Conservation (phyloP, 2,329 filamentous ascomycete species). For the Fusarium virguliforme region DNA sequence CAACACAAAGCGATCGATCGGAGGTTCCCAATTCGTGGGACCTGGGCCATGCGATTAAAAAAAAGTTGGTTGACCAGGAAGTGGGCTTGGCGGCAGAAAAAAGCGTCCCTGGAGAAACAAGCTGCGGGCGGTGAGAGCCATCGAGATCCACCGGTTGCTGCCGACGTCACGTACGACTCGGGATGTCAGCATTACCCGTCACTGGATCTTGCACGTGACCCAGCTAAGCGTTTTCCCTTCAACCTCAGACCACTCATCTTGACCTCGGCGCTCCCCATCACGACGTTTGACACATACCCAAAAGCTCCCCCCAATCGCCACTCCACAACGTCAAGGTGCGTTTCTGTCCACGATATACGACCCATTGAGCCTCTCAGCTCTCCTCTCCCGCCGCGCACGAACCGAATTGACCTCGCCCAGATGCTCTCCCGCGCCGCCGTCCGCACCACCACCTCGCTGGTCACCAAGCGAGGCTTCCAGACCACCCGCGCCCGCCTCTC, state of each 20-base stretch:
- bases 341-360: constrained; percentile 17
- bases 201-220: constrained; percentile 46
- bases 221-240: constrained; percentile 50
- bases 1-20: constrained; percentile 42
- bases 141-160: constrained; percentile 30
- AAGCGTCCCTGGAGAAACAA: constrained; percentile 38
- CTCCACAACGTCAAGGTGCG: constrained; percentile 51
- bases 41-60: constrained; percentile 44
- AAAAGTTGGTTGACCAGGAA: constrained; percentile 45
- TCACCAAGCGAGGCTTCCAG: constrained; percentile 95
- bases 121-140: constrained; percentile 43
- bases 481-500: constrained; percentile 87
- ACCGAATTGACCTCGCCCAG: constrained; percentile 69
- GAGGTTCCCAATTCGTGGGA: constrained; percentile 42
- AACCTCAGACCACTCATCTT: constrained; percentile 54
- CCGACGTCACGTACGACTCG: constrained; percentile 46
- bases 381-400: constrained; percentile 6
- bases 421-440: constrained; percentile 85
- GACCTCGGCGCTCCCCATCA: constrained; percentile 52
- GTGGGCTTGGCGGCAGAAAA: constrained; percentile 53
- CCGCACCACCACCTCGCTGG: constrained; percentile 76
- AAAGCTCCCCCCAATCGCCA: constrained; percentile 50
- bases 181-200: constrained; percentile 35
- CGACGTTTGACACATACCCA: constrained; percentile 48
- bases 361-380: constrained; percentile 20